phyloP scores from a whole-genome alignment of 768 basidiomycete genomes.

The Punctularia strigosozonata region DNA sequence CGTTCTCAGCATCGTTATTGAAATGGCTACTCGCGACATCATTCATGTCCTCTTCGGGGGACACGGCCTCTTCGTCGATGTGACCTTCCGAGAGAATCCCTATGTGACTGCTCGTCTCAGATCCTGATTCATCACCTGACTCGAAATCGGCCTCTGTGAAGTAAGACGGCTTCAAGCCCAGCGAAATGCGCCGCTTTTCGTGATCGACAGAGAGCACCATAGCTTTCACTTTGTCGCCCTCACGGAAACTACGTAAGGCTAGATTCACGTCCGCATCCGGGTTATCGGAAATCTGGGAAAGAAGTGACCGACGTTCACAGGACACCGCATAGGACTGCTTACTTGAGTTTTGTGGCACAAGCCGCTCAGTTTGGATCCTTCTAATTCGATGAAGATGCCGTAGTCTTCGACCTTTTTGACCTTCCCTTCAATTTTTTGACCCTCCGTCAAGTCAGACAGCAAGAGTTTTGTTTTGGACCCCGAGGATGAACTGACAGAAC shows the following conservation, averaged over 20 bases:
- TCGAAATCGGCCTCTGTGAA: constrained; percentile 58
- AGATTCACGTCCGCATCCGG: constrained; percentile 65
- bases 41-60: constrained; percentile 14
- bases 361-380: constrained; percentile 75
- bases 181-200: constrained; percentile 71
- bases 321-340: constrained; percentile 9
- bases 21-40: too few species aligned
- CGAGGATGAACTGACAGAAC: too few species aligned
- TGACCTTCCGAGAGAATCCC: constrained; percentile 2
- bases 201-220: constrained; percentile 61
- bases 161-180: constrained; percentile 79
- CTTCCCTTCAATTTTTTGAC: constrained; percentile 69
- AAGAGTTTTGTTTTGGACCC: constrained; percentile 34
- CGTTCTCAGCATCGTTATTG: constrained; percentile 9
- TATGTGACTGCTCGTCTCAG: constrained; percentile 15
- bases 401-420: constrained; percentile 81
- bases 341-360: constrained; percentile 94
- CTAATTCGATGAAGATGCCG: constrained; percentile 86
- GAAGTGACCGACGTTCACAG: not conserved
- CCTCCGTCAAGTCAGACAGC: constrained; percentile 50
- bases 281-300: constrained; percentile 76
- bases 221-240: constrained; percentile 80
- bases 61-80: constrained; percentile 7
- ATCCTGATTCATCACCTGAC: constrained; percentile 15
- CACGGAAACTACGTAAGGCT: constrained; percentile 73